Evolutionary conservation across 1,139 yeast genomes (phyloP).

Genomic region (Geotrichum bryndzae): DNA sequence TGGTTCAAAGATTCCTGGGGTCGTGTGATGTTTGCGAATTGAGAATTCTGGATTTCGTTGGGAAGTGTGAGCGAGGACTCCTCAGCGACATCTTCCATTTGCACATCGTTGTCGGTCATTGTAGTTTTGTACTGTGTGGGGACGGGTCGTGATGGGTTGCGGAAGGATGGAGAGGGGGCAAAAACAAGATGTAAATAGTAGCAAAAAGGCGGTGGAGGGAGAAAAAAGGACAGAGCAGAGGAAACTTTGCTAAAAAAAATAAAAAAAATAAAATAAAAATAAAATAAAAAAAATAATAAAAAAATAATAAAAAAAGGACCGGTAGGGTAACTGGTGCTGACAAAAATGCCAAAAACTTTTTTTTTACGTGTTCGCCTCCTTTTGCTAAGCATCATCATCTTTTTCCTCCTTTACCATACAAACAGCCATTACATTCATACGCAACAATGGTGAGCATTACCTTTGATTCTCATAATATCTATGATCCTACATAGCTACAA

Average conservation of each 20-base stretch:
- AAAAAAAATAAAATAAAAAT: too few relatives aligned
- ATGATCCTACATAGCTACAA: background rate
- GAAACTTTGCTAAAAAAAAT: background rate
- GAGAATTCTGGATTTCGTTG: background rate
- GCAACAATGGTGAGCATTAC: background rate
- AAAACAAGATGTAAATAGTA: background rate
- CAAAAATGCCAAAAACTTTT: background rate
- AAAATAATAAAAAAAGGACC: too few relatives aligned
- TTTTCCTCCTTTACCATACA: too few relatives aligned
- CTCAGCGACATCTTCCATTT: conserved; percentile 17
- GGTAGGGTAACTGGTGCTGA: background rate
- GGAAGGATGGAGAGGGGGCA: background rate
- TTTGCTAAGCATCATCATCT: background rate
- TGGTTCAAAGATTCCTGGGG: conserved; percentile 44
- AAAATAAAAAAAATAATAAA: too few relatives aligned
- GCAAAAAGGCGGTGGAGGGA: background rate
- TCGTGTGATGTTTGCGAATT: background rate
- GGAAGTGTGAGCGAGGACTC: conserved; percentile 4
- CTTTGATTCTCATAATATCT: background rate
- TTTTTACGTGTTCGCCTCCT: background rate
- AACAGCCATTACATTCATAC: background rate
- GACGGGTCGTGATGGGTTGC: background rate
- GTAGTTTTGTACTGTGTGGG: background rate
- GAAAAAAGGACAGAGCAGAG: background rate
- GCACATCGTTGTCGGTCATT: conserved; percentile 14